Conservation (phyloP, 495 filamentous ascomycete genomes). For the Zalerion maritima region DNA sequence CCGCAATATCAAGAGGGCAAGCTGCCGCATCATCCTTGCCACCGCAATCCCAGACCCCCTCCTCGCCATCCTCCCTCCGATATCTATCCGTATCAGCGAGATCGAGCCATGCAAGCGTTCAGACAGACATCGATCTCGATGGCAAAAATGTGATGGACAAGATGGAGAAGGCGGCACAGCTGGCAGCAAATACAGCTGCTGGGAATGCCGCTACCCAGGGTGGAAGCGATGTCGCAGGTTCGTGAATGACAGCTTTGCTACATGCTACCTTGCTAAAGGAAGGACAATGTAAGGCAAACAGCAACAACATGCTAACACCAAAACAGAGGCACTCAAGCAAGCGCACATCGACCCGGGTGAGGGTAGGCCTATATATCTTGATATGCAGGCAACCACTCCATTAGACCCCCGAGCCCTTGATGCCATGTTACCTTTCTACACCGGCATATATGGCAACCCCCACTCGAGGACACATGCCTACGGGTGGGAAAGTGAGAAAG, state of each 20-base stretch:
- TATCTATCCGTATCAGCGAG: too few relatives aligned
- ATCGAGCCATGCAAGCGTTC: too few relatives aligned
- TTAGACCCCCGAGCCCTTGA: constrained; percentile 88
- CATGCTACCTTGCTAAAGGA: too few relatives aligned
- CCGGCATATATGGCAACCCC: constrained; percentile 90
- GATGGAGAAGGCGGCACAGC: too few relatives aligned
- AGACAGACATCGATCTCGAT: too few relatives aligned
- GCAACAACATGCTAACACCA: constrained; percentile 5
- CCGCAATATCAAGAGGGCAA: constrained; percentile 29
- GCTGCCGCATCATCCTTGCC: constrained; percentile 13
- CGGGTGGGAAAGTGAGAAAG: constrained; percentile 95
- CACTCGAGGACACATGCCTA: constrained; percentile 97
- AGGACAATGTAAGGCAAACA: constrained; percentile 5
- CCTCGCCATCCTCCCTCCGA: too few relatives aligned
- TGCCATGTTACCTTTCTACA: constrained; percentile 90
- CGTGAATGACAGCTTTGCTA: too few relatives aligned
- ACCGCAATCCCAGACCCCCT: constrained; percentile 14
- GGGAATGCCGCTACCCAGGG: too few relatives aligned
- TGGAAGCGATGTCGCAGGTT: too few relatives aligned
- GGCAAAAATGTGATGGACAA: too few relatives aligned
- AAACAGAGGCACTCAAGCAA: constrained; percentile 66
- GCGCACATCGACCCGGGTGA: constrained; percentile 91
- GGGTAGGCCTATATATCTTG: constrained; percentile 86
- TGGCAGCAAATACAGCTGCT: too few relatives aligned
- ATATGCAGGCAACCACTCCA: constrained; percentile 98